Evolutionary conservation across 139 green algal species (phyloP), one percentile per base, ranked within the genome.

Genomic region (Astrephomene gubernaculifera): DNA sequence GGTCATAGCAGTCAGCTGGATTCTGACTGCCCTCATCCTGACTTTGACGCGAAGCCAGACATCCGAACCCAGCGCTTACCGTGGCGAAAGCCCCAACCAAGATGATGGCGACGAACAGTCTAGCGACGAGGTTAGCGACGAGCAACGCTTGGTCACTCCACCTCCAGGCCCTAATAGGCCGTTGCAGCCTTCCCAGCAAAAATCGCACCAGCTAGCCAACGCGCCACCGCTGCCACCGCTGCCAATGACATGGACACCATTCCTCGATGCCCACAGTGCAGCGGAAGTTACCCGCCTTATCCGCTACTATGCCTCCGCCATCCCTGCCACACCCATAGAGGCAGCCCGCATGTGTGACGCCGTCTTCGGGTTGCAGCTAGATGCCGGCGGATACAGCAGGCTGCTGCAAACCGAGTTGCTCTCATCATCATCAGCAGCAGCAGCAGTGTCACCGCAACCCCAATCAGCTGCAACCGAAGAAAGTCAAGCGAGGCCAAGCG

Each of bases 1-100:
- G 3, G 17, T 67, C 31, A 33, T 80, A 1, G 71, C 71, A 0
- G 45, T 67, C 44, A 80, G 71, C 52, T 80, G 71, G 71, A 45
- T 80, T 22, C 45, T 80, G 7, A 80, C 71, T 6, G 71, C 71
- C 31, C 45, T 80, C 45, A 65, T 80, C n/a, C 35, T 80, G 5
- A 49, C 49, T 9, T 9, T 79, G 0, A 61, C 44, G 0, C 43
- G 31, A 17, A 17, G 52, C 52, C 17, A 60, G 21, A 60, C 17
- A 17, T 60, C 17, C 52, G 21, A 27, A 60, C 17, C 52, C 21
- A 21, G 17, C 17, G 21, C 21, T 17, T 17, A 60, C 17, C 52
- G 52, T 60, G 52, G n/a, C n/a, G n/a, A n/a, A n/a, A n/a, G n/a
- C n/a, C n/a, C n/a, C n/a, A n/a, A n/a, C n/a, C n/a, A n/a, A n/a